Evolutionary conservation across 768 basidiomycete genomes (phyloP), one percentile per base, ranked within the genome.

Genomic region (Phlegmacium glaucopus): DNA sequence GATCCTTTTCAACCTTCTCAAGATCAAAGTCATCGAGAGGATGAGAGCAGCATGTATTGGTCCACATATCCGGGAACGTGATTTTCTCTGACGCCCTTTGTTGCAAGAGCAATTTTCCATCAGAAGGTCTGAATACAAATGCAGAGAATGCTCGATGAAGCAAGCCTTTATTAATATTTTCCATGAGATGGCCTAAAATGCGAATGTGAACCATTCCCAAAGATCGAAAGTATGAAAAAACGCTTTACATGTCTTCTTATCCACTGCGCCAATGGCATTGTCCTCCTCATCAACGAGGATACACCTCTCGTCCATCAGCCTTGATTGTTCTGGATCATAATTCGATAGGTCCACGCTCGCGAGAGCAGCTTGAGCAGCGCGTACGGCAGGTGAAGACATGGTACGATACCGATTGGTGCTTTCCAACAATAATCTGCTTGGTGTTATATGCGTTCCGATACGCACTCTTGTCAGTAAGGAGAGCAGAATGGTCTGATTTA

Each of bases 1-100:
- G 89, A 29, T 82, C 79, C 55, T 71, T 57, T 67, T 90, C 88
- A 7, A 82, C 64, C 70, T 85, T 91, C 69, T 93, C 87, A 54
- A 81, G 78, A 51, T 85, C 87, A 55, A 93, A 90, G 69, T 98
- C 96, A 57, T 90, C 85, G 42, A 99, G 75, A 13, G 95, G 95
- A 63, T 99, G 95, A 17, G 91, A 94, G 71, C 95, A 99, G 65
- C 96, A 99, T 7, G 96, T 98, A 69, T 99, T 99, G 27, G 96
- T 99, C 96, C 96, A 99, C 94, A 97, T 94, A 58, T 90, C 79
- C 5, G 96, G 96, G 72, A 99, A 99, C 6, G 96, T 99, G 62
- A 99, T 99, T 75, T 99, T 99, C 72, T 95, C 94, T n/a, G 85
- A 76, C 15, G 96, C 96, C 30, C 96, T 82, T 66, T 93, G 92